Conservation (phyloP, 2,329 filamentous ascomycete species). For the Hymenoscyphus repandus region DNA sequence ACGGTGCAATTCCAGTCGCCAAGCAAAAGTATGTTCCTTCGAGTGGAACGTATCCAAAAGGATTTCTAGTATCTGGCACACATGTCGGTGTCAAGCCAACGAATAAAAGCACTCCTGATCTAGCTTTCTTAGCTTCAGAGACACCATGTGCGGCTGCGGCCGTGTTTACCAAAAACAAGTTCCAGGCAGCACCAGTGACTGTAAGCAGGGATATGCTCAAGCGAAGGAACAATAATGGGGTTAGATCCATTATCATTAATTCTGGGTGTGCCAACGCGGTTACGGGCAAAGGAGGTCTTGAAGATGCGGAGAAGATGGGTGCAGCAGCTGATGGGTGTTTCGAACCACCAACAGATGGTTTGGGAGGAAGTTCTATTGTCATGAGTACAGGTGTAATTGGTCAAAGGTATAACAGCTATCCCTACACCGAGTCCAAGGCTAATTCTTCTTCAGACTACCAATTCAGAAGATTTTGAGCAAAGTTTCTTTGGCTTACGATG, state of each 20-base stretch:
- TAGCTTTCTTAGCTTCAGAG: slow-evolving; percentile 84
- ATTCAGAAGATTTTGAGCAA: slow-evolving; percentile 84
- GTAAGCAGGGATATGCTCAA: slow-evolving; percentile 71
- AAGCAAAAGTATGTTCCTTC: slow-evolving; percentile 90
- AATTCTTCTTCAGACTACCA: slow-evolving; percentile 55
- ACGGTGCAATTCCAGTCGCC: slow-evolving; percentile 60
- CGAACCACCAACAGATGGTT: slow-evolving; percentile 38
- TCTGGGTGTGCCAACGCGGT: slow-evolving; percentile 97
- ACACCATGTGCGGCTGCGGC: slow-evolving; percentile 80
- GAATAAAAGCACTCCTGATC: slow-evolving; percentile 86
- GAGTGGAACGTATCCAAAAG: slow-evolving; percentile 80
- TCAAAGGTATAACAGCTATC: slow-evolving; percentile 54
- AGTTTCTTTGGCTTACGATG: slow-evolving; percentile 70
- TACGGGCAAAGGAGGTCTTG: slow-evolving; percentile 81
- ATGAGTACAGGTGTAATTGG: slow-evolving; percentile 99
- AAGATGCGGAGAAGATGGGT: slow-evolving; percentile 85
- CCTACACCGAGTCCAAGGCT: slow-evolving; percentile 6
- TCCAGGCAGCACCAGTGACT: slow-evolving; percentile 92
- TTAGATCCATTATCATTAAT: slow-evolving; percentile 84
- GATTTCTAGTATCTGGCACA: slow-evolving; percentile 80
- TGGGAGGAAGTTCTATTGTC: slow-evolving; percentile 67
- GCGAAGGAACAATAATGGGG: slow-evolving; percentile 59
- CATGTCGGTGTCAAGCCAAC: slow-evolving; percentile 90
- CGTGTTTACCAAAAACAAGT: slow-evolving; percentile 97
- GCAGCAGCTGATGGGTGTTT: slow-evolving; percentile 66